A percentile compares a stretch with the other conserved stretches of the same genome.
These are phyloP conservation scores for Kwoniella bestiolae DNA, from an alignment of 768 basidiomycete genomes.

Conservation along the genomic window DNA sequence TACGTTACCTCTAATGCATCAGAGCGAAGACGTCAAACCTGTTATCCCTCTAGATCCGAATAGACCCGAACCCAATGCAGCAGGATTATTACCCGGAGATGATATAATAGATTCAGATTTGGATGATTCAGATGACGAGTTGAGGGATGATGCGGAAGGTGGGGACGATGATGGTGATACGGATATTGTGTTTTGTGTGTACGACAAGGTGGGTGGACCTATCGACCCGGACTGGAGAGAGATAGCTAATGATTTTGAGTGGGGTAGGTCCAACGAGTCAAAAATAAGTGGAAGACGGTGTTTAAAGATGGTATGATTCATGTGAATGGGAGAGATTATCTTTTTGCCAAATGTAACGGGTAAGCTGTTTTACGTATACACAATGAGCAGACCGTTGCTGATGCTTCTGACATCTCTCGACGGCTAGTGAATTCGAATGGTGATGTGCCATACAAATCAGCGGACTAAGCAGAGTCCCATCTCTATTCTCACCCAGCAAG, in stretches of 20 bases:
- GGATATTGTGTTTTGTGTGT: constrained; percentile 97
- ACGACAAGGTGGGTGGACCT: constrained; percentile 77
- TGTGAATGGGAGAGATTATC: constrained; percentile 94
- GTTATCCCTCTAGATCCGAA: constrained; percentile 11
- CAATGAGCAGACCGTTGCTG: not conserved
- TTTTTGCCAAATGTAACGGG: constrained; percentile 97
- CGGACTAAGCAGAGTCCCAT: too few species aligned
- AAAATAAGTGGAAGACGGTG: constrained; percentile 99
- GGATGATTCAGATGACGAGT: constrained; percentile 83
- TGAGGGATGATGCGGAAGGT: constrained; percentile 73
- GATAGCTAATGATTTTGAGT: not conserved
- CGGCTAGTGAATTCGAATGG: constrained; percentile 51
- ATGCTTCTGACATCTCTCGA: not conserved
- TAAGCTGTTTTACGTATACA: constrained; percentile 59
- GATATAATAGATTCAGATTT: constrained; percentile 96
- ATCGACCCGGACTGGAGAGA: not conserved
- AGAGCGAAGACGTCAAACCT: constrained; percentile 26
- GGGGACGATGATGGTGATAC: constrained; percentile 69
- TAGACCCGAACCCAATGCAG: constrained; percentile 53
- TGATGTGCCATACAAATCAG: too few species aligned
- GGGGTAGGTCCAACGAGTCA: constrained; percentile 89
- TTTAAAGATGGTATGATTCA: constrained; percentile 98
- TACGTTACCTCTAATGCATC: not conserved
- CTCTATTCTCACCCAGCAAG: too few species aligned
- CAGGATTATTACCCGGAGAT: constrained; percentile 57